Conservation (phyloP, 169 alveolate species). For the Babesia ovata region DNA sequence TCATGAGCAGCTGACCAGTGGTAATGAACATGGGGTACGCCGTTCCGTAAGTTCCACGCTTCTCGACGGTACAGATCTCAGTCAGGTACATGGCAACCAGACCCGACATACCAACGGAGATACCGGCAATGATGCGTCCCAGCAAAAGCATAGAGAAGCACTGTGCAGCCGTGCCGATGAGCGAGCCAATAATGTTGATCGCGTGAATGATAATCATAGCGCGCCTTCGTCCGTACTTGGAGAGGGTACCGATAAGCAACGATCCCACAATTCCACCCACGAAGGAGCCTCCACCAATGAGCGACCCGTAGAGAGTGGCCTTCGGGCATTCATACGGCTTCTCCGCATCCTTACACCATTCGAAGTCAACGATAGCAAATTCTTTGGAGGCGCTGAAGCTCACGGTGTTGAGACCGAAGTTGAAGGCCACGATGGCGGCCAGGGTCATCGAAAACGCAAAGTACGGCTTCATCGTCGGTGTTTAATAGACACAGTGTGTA, state of each 20-base stretch:
- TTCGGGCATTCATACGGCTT: constrained; percentile 19
- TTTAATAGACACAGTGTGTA: no score
- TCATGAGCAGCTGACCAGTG: constrained; percentile 80
- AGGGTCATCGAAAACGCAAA: constrained; percentile 38
- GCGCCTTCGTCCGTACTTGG: constrained; percentile 71
- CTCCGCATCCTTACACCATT: constrained; percentile 68
- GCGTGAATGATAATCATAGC: constrained; percentile 62
- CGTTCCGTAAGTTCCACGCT: constrained; percentile 79
- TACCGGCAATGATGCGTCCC: constrained; percentile 80
- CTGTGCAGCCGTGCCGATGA: constrained; percentile 65
- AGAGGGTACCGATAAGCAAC: constrained; percentile 58
- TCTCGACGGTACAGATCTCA: constrained; percentile 78
- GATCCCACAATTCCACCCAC: constrained; percentile 78
- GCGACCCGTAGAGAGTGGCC: constrained; percentile 50
- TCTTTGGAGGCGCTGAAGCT: constrained; percentile 70
- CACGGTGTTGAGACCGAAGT: constrained; percentile 73
- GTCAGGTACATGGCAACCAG: constrained; percentile 81
- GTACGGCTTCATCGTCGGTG: constrained; percentile 26
- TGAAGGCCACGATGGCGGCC: constrained; percentile 72
- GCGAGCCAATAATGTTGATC: constrained; percentile 65
- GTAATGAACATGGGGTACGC: constrained; percentile 80
- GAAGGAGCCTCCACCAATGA: constrained; percentile 69
- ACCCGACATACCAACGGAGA: constrained; percentile 83
- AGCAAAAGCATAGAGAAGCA: constrained; percentile 71
- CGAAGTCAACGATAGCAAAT: constrained; percentile 71